Conservation (phyloP, 805 yeast genomes). For the Candida gorgasii region DNA sequence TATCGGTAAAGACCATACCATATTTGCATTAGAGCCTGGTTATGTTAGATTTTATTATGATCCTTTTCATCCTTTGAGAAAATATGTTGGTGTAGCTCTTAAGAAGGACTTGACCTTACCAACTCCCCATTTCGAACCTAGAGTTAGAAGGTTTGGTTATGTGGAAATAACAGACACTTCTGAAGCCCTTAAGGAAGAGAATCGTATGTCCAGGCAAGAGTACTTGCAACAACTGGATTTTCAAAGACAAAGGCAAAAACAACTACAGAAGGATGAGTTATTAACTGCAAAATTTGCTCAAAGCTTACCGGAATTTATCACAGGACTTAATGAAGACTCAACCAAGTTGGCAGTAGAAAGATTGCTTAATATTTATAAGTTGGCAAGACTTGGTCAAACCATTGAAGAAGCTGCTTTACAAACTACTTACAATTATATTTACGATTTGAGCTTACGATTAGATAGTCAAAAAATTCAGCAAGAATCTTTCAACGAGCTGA, state of each 20-base stretch:
- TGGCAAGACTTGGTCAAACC: constrained; percentile 54
- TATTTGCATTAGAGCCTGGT: constrained; percentile 90
- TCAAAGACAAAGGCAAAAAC: constrained; percentile 41
- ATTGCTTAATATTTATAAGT: constrained; percentile 48
- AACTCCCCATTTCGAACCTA: constrained; percentile 87
- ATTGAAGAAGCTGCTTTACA: constrained; percentile 58
- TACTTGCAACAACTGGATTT: constrained; percentile 56
- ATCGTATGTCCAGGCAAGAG: constrained; percentile 68
- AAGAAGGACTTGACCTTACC: constrained; percentile 67
- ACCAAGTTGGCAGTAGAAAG: constrained; percentile 41
- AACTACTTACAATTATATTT: constrained; percentile 52
- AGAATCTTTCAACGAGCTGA: constrained; percentile 22
- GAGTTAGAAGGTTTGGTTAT: constrained; percentile 81
- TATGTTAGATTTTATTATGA: constrained; percentile 87
- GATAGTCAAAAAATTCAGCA: constrained; percentile 36
- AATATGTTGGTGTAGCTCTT: constrained; percentile 86
- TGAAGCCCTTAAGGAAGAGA: constrained; percentile 59
- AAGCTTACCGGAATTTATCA: constrained; percentile 22
- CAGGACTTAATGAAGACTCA: constrained; percentile 26
- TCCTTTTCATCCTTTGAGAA: constrained; percentile 94
- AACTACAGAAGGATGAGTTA: constrained; percentile 33
- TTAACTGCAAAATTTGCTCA: constrained; percentile 1
- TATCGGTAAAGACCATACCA: constrained; percentile 92
- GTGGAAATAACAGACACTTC: constrained; percentile 49
- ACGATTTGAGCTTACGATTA: constrained; percentile 43